Percentiles rank a stretch among this genome's conserved stretches.
These are phyloP conservation scores for Andalucia godoyi DNA, from an alignment of 78 protist genomes.

Conservation along the genomic window DNA sequence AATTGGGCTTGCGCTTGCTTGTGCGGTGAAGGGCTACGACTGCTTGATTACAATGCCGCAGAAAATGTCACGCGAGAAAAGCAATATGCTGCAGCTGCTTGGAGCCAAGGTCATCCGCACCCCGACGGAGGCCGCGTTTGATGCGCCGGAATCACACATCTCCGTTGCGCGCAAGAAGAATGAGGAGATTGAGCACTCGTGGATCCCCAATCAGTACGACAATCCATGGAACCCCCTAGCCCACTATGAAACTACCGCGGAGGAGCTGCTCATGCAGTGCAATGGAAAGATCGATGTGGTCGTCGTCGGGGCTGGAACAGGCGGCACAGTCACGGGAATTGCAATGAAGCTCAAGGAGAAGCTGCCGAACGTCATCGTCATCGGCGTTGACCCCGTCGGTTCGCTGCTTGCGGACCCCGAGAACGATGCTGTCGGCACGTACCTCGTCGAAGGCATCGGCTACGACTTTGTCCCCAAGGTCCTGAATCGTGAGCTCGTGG, in stretches of 20 bases:
- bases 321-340: constrained; percentile 91
- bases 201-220: constrained; percentile 65
- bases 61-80: constrained; percentile 86
- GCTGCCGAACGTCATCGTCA: constrained; percentile 37
- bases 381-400: constrained; percentile 91
- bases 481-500: constrained; percentile 18
- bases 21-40: constrained; percentile 84
- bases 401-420: constrained; percentile 82
- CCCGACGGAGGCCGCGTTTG: constrained; percentile 82
- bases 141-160: constrained; percentile 73
- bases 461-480: constrained; percentile 70
- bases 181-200: constrained; percentile 58
- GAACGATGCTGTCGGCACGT: constrained; percentile 19
- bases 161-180: constrained; percentile 56
- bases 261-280: constrained; percentile 60
- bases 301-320: constrained; percentile 93
- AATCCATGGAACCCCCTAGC: constrained; percentile 78
- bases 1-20: constrained; percentile 87
- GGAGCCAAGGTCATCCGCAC: constrained; percentile 91
- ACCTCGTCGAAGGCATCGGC: constrained; percentile 92
- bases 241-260: constrained; percentile 86
- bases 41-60: constrained; percentile 90
- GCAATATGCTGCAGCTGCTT: constrained; percentile 63
- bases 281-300: constrained; percentile 71
- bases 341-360: constrained; percentile 69